Conservation (phyloP, 2,329 filamentous ascomycete genomes). For the Fusarium sp. region DNA sequence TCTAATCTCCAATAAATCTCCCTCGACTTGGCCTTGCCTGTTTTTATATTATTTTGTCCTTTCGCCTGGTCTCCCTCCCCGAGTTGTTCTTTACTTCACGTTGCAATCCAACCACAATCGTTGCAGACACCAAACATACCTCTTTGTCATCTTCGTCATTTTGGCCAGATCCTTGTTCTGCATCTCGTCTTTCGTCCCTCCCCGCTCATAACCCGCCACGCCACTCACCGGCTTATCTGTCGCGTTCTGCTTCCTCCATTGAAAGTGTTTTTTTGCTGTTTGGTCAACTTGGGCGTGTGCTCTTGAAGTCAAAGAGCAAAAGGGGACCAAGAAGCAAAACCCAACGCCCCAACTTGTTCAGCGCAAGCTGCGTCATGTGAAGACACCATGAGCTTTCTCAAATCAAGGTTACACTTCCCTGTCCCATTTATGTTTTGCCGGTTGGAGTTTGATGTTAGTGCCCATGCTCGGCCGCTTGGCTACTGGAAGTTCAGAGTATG, state of each 20-base stretch:
- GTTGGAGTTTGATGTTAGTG: slow-evolving; percentile 9
- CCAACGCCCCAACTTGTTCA: slow-evolving; percentile 24
- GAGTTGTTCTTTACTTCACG: slow-evolving; percentile 10
- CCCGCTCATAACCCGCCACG: slow-evolving; percentile 41
- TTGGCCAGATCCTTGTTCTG: slow-evolving; percentile 42
- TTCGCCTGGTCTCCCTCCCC: slow-evolving; percentile 8
- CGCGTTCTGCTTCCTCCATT: slow-evolving; percentile 25
- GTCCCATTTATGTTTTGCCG: slow-evolving; percentile 15
- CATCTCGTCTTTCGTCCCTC: slow-evolving; percentile 31
- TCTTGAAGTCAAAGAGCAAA: slow-evolving; percentile 25
- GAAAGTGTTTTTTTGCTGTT: slow-evolving; percentile 16
- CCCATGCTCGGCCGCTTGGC: slow-evolving; percentile 6
- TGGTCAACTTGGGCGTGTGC: slow-evolving; percentile 12
- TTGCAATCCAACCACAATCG: slow-evolving; percentile 17
- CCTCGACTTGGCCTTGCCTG: slow-evolving; percentile 25
- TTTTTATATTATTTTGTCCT: slow-evolving; percentile 18
- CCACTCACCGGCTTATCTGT: slow-evolving; percentile 29
- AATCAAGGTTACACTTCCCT: slow-evolving; percentile 56
- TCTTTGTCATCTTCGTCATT: slow-evolving; percentile 46
- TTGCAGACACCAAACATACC: slow-evolving; percentile 25
- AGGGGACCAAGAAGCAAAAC: slow-evolving; percentile 7
- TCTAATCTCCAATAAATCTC: slow-evolving; percentile 35
- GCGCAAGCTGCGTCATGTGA: slow-evolving; percentile 54
- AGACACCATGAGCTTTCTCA: slow-evolving; percentile 57
- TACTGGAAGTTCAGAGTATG: slow-evolving; percentile 18